Percentiles rank a stretch among this genome's conserved stretches.
These are phyloP conservation scores for Scedosporium boydii DNA, from an alignment of 2,329 filamentous ascomycete species.

Conservation along the genomic window DNA sequence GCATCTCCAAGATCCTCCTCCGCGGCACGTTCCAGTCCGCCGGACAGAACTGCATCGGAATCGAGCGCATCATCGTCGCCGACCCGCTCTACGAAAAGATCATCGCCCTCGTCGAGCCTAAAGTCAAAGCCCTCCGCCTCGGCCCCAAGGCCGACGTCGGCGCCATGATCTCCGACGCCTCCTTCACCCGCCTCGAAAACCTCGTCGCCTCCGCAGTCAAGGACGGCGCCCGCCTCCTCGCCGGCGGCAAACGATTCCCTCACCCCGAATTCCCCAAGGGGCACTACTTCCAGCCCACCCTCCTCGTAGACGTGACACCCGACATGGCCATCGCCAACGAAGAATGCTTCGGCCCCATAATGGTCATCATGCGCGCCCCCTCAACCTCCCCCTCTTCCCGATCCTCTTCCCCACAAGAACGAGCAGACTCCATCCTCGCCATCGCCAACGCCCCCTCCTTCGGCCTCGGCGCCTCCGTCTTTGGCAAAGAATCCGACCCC, in stretches of 20 bases:
- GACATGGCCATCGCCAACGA: conserved; percentile 80
- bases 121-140: conserved; percentile 64
- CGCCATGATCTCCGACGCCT: conserved; percentile 74
- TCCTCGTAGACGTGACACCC: conserved; percentile 80
- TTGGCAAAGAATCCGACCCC: conserved; percentile 55
- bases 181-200: conserved; percentile 65
- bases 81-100: conserved; percentile 68
- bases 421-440: conserved; percentile 53
- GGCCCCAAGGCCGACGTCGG: conserved; percentile 77
- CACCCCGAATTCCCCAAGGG: conserved; percentile 69
- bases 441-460: conserved; percentile 80
- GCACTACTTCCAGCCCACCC: conserved; percentile 87
- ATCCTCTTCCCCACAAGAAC: conserved; percentile 22
- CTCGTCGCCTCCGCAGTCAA: conserved; percentile 70
- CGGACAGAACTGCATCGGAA: conserved; percentile 96
- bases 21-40: conserved; percentile 90
- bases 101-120: conserved; percentile 59
- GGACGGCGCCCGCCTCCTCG: conserved; percentile 70
- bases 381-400: conserved; percentile 33
- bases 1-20: conserved; percentile 75
- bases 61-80: conserved; percentile 81
- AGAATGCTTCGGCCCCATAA: conserved; percentile 89
- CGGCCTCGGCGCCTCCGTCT: conserved; percentile 82
- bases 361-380: conserved; percentile 69
- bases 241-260: conserved; percentile 60